A percentile compares a stretch with the other conserved stretches of the same genome.
These are phyloP conservation scores for Henckelia pumila DNA, from an alignment of 257 asterid genomes.

Conservation along the genomic window DNA sequence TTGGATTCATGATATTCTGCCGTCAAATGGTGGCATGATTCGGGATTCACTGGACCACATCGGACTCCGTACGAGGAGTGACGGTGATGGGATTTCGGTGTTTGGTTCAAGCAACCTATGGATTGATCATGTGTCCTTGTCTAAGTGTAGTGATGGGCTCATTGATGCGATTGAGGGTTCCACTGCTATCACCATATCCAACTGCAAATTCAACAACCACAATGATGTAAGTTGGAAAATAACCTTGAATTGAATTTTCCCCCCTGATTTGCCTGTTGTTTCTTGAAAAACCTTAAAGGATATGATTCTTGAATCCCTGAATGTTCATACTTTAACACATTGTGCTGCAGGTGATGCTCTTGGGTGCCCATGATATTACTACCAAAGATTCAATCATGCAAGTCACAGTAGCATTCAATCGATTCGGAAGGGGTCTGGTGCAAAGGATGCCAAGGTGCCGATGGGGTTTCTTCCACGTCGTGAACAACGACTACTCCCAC, in stretches of 20 bases:
- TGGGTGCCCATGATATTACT: conserved; percentile 64
- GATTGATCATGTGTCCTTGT: conserved; percentile 66
- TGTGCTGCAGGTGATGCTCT: conserved; percentile 61
- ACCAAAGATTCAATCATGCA: conserved; percentile 62
- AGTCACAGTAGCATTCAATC: conserved; percentile 73
- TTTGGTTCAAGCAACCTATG: conserved; percentile 57
- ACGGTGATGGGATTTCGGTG: conserved; percentile 67
- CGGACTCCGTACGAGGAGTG: conserved; percentile 64
- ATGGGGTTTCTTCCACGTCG: conserved; percentile 75
- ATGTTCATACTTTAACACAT: neutral
- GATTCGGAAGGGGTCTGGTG: conserved; percentile 59
- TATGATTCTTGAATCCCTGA: neutral
- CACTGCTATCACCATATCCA: conserved; percentile 79
- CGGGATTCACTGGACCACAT: conserved; percentile 53
- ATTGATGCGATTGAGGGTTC: conserved; percentile 73
- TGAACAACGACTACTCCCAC: conserved; percentile 68
- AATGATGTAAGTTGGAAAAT: conserved; percentile 48
- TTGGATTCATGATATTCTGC: conserved; percentile 49
- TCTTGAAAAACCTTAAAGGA: no score
- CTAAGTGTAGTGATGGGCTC: conserved; percentile 63
- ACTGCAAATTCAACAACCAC: conserved; percentile 84
- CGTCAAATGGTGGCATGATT: conserved; percentile 54
- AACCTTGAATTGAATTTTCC: no score
- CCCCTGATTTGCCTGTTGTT: no score
- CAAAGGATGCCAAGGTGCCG: conserved; percentile 91